phyloP scores from a whole-genome alignment of 1,284 basidiomycete species.

The Butyriboletus appendiculatus region DNA sequence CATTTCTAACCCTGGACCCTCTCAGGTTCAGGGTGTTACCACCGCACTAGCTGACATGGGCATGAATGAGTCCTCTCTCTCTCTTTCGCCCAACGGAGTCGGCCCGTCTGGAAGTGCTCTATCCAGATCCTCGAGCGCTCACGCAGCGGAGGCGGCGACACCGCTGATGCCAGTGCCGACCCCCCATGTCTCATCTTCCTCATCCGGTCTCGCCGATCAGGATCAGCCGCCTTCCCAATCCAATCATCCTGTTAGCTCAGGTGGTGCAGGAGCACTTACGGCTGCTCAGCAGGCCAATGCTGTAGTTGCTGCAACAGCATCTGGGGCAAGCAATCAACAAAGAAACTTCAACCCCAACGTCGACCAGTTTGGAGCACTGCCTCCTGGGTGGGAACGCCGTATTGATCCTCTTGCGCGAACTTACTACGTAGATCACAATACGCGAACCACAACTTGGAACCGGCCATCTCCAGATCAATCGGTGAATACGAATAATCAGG shows the following conservation, averaged over 20 bases:
- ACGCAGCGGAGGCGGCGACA: constrained; percentile 45
- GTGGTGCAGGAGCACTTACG: constrained; percentile 13
- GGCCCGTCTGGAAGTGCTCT: constrained; percentile 39
- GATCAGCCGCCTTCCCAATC: constrained; percentile 28
- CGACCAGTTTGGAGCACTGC: constrained; percentile 82
- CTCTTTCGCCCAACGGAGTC: constrained; percentile 49
- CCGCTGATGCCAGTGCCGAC: constrained; percentile 38
- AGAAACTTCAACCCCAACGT: constrained; percentile 86
- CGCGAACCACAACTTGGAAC: constrained; percentile 92
- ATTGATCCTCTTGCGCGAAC: constrained; percentile 90
- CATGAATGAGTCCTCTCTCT: constrained; percentile 52
- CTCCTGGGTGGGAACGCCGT: constrained; percentile 89
- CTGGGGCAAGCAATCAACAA: constrained; percentile 43
- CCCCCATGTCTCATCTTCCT: constrained; percentile 37
- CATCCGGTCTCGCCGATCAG: constrained; percentile 23
- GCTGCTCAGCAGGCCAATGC: constrained; percentile 26
- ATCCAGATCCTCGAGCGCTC: constrained; percentile 57
- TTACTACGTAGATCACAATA: constrained; percentile 94
- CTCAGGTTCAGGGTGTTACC: constrained; percentile 56
- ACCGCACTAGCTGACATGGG: constrained; percentile 60
- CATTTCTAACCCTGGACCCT: constrained; percentile 74
- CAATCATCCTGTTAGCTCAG: constrained; percentile 29
- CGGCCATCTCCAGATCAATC: constrained; percentile 60
- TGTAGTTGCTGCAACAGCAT: constrained; percentile 25
- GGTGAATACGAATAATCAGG: constrained; percentile 54